Base-by-base conservation (phyloP, 2,329 filamentous ascomycete species). In the Alternaria sp. region DNA sequence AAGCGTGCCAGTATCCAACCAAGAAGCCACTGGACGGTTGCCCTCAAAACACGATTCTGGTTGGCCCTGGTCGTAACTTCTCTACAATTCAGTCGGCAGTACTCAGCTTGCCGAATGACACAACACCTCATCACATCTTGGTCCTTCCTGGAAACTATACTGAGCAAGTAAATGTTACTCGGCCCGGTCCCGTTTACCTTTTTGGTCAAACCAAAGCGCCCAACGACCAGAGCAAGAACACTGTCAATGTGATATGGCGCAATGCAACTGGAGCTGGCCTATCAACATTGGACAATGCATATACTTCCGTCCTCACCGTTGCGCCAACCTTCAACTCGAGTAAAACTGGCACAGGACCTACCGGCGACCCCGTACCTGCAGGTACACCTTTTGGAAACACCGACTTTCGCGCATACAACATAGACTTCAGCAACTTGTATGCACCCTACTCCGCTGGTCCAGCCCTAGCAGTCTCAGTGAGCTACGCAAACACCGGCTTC, bases 91-190 rank as follows among this genome's bases (percentile, higher is more conserved):
- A 86, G 73, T 80, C 80, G 3, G 85, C 85, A 20, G 80, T 87
- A 33, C 71, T 81, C 11, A 83, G 83, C 46, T 73, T 86, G 5
- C 82, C 83, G 1, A 75, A 82, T 53, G 78, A 86, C 69, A 82
- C 80, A 15, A 78, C 78, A 6, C 73, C 84, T 0, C 81, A 85
- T 60, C 83, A 84, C 18, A 90, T 91, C 67, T 83, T 91, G 12
- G 85, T 91, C 49, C 84, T 85, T 0, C 82, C 87, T 0, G 89
- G 89, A 0, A 84, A 82, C 63, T 91, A 91, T 70, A 86, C 81
- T 1, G 89, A 90, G 71, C 88, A 90, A 76, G 78, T 91, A 64
- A 91, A 91, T 67, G 82, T 91, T 63, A 91, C 89, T 5, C 87
- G 89, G 1, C 76, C 81, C 2, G 88, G 86, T 0, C 88, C 89